A percentile compares a stretch with the other conserved stretches of the same genome.
phyloP scores from a whole-genome alignment of 1,284 basidiomycete genomes.

The Pseudozyma thailandica region DNA sequence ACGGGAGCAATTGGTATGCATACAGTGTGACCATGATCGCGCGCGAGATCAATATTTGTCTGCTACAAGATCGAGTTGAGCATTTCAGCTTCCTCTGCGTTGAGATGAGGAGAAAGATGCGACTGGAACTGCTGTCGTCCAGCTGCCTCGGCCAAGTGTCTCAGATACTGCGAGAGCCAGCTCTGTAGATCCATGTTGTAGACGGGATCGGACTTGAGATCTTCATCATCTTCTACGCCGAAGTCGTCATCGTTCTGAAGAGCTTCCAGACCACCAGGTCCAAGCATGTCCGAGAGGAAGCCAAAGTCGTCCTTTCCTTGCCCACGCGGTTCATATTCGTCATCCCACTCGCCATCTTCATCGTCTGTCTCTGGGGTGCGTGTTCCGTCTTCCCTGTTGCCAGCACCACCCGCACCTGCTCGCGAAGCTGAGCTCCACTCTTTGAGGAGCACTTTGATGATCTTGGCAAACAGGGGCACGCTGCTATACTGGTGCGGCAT shows the following conservation, averaged over 20 bases:
- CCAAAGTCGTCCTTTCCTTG: constrained; percentile 71
- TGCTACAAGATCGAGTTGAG: constrained; percentile 28
- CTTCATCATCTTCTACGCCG: constrained; percentile 74
- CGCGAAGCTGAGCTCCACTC: constrained; percentile 75
- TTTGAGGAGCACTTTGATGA: constrained; percentile 85
- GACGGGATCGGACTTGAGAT: constrained; percentile 84
- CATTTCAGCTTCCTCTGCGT: constrained; percentile 30
- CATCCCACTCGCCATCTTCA: constrained; percentile 59
- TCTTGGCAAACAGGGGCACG: constrained; percentile 88
- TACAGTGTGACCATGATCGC: background rate
- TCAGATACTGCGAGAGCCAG: constrained; percentile 34
- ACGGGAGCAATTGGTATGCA: background rate
- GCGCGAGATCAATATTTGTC: background rate
- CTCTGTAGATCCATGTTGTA: constrained; percentile 83
- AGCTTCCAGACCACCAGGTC: constrained; percentile 73
- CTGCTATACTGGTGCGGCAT: constrained; percentile 77
- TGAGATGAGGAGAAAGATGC: constrained; percentile 28
- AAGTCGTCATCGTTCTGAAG: constrained; percentile 73
- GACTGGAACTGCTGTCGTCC: constrained; percentile 26
- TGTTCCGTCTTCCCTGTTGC: constrained; percentile 21
- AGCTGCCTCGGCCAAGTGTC: constrained; percentile 22
- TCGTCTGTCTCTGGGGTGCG: constrained; percentile 55
- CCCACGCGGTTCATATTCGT: constrained; percentile 65
- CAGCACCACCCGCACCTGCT: constrained; percentile 14
- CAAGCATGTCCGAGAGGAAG: constrained; percentile 68